Percentiles rank a stretch among this genome's conserved stretches.
These are phyloP conservation scores for Tylopilus plumbeoviolaceoides DNA, from an alignment of 768 basidiomycete species.

Conservation along the genomic window DNA sequence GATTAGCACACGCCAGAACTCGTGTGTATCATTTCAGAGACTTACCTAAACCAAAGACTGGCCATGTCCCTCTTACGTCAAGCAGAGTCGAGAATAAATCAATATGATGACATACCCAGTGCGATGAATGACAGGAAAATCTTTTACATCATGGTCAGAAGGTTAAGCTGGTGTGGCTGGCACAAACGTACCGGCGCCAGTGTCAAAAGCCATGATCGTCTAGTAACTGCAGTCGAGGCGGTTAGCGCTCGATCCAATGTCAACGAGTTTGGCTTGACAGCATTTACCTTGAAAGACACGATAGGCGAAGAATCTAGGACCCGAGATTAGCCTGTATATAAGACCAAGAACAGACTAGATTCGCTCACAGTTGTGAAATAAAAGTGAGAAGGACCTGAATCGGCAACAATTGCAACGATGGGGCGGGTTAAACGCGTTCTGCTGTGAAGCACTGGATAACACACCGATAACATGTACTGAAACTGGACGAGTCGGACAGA, in stretches of 20 bases:
- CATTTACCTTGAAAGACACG: slow-evolving; percentile 25
- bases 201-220: slow-evolving; percentile 13
- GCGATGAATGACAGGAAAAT: slow-evolving; percentile 15
- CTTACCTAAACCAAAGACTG: slow-evolving; percentile 30
- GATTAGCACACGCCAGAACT: neutral
- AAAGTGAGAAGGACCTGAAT: slow-evolving; percentile 24
- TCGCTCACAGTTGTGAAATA: slow-evolving; percentile 25
- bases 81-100: neutral
- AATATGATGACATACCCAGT: slow-evolving; percentile 17
- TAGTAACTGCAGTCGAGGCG: slow-evolving; percentile 13
- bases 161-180: neutral
- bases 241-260: neutral
- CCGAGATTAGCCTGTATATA: neutral
- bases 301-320: slow-evolving; percentile 20
- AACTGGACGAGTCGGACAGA: slow-evolving; percentile 10
- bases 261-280: neutral
- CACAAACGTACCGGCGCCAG: slow-evolving; percentile 15
- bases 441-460: neutral
- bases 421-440: neutral
- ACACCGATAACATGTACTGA: slow-evolving; percentile 25
- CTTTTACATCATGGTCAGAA: slow-evolving; percentile 10
- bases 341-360: neutral
- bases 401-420: neutral
- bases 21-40: neutral
- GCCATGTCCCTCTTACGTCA: slow-evolving; percentile 10